Conservation (phyloP, 148 eudicot genomes). For the Nepenthes mirabilis region DNA sequence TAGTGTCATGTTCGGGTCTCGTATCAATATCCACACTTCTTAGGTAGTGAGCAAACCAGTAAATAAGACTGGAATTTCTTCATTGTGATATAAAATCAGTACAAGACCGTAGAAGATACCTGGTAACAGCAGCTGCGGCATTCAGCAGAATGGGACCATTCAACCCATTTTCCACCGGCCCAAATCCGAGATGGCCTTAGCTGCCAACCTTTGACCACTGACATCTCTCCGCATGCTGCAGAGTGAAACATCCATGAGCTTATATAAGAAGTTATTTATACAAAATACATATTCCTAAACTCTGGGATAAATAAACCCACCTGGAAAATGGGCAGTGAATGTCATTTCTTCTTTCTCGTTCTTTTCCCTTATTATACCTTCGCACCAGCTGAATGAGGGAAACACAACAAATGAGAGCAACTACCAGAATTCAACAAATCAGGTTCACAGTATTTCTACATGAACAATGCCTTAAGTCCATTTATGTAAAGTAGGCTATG, state of each 20-base stretch:
- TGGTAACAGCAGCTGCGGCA: conserved; percentile 22
- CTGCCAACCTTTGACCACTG: conserved; percentile 65
- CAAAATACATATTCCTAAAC: background rate
- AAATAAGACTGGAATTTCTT: background rate
- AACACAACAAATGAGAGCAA: background rate
- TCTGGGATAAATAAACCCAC: conserved; percentile 16
- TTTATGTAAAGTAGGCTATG: too few species aligned
- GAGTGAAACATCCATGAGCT: background rate
- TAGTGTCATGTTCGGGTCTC: too few species aligned
- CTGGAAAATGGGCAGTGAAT: conserved; percentile 75
- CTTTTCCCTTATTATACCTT: conserved; percentile 76
- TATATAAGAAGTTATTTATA: background rate
- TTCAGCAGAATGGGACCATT: conserved; percentile 35
- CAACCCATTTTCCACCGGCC: conserved; percentile 83
- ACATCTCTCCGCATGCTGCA: conserved; percentile 64
- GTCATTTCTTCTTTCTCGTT: conserved; percentile 56
- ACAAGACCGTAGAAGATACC: conserved; percentile 19
- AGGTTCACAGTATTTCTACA: too few species aligned
- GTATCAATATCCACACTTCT: too few species aligned
- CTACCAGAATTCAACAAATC: background rate
- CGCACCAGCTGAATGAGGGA: conserved; percentile 70
- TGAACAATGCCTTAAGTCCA: too few species aligned
- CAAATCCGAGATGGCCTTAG: conserved; percentile 70
- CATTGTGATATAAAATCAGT: too few species aligned
- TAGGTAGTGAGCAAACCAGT: too few species aligned